Evolutionary conservation across 2,329 filamentous ascomycete species (phyloP).

Genomic region (Fusarium luffae): DNA sequence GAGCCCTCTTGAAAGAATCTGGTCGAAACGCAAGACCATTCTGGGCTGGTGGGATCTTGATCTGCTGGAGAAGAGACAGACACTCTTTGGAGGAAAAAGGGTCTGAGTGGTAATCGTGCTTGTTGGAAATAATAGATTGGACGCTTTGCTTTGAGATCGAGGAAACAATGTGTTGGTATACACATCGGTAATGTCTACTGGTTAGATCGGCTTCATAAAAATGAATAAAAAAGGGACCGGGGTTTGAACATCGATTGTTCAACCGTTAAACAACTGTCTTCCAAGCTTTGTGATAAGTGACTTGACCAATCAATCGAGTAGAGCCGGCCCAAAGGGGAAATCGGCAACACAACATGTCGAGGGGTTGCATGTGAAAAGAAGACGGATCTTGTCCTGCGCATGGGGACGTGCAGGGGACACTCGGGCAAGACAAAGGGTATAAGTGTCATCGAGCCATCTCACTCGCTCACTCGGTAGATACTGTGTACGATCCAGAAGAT

Average conservation of each 20-base stretch:
- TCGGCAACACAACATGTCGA: background rate
- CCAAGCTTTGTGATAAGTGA: background rate
- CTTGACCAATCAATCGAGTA: background rate
- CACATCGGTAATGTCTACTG: conserved; percentile 47
- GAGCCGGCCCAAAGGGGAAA: too few species aligned
- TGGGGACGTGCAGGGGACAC: background rate
- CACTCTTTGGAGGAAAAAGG: conserved; percentile 46
- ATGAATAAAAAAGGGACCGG: conserved; percentile 30
- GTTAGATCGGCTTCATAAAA: conserved; percentile 43
- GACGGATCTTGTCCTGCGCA: too few species aligned
- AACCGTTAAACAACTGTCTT: background rate
- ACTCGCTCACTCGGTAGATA: background rate
- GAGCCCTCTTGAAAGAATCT: conserved; percentile 45
- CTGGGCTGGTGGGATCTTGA: conserved; percentile 67
- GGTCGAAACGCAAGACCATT: conserved; percentile 59
- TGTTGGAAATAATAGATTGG: conserved; percentile 32
- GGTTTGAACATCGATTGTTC: conserved; percentile 21
- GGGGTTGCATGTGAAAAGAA: too few species aligned
- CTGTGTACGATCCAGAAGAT: background rate
- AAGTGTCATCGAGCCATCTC: background rate
- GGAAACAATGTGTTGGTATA: conserved; percentile 16
- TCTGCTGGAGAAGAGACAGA: conserved; percentile 59
- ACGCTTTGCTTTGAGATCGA: conserved; percentile 19
- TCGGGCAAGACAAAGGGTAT: background rate
- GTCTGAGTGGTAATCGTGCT: conserved; percentile 20